Evolutionary conservation across 352 stramenopile genomes (phyloP).

Genomic region (Plasmopara halstedii): DNA sequence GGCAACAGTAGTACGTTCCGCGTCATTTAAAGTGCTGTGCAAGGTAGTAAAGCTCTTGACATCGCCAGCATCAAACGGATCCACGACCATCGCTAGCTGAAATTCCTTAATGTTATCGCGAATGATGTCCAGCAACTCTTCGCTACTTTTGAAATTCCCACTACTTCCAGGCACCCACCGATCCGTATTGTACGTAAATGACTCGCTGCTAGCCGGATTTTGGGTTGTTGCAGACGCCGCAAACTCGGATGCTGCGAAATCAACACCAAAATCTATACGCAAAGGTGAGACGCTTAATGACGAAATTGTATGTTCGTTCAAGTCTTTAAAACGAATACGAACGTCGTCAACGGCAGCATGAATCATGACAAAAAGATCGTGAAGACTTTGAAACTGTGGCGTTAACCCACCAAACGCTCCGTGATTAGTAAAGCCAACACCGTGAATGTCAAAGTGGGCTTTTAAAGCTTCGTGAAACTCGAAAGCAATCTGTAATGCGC

Average conservation of each 20-base stretch:
- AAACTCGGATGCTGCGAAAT: constrained; percentile 59
- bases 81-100: constrained; percentile 43
- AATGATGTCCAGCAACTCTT: constrained; percentile 56
- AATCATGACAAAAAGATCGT: constrained; percentile 54
- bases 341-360: constrained; percentile 42
- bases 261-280: constrained; percentile 45
- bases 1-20: background rate
- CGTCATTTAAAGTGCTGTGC: constrained; percentile 36
- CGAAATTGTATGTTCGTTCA: constrained; percentile 15
- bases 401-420: constrained; percentile 55
- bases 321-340: constrained; percentile 23
- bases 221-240: constrained; percentile 14
- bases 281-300: constrained; percentile 31
- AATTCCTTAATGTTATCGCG: constrained; percentile 43
- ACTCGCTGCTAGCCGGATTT: constrained; percentile 9
- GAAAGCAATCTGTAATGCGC: constrained; percentile 49
- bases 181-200: constrained; percentile 60
- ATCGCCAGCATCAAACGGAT: constrained; percentile 53
- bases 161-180: constrained; percentile 47
- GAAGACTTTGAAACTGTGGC: constrained; percentile 47
- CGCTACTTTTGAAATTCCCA: constrained; percentile 41
- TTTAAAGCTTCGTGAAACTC: constrained; percentile 38
- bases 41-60: constrained; percentile 47
- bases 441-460: constrained; percentile 37
- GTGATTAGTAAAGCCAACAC: constrained; percentile 51